These are phyloP conservation scores for Microbotryum lychnidis-dioicae DNA, from an alignment of 1,284 basidiomycete genomes.

Conservation along the genomic window DNA sequence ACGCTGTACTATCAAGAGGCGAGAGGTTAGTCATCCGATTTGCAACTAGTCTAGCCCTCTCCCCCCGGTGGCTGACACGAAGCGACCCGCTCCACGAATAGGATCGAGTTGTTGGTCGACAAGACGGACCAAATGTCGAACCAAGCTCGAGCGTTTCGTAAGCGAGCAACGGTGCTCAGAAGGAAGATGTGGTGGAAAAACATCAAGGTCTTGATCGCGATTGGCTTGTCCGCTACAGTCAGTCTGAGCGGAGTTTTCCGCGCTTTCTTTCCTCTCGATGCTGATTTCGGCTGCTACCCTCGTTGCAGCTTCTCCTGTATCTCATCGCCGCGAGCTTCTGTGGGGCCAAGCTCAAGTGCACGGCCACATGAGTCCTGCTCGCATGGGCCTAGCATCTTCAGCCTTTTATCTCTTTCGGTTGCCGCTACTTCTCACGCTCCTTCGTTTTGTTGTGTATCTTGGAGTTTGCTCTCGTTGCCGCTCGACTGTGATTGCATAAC, in stretches of 20 bases:
- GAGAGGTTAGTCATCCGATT: neutral
- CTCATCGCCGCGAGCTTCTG: slow-evolving; percentile 77
- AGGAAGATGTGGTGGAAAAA: slow-evolving; percentile 97
- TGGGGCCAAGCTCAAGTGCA: slow-evolving; percentile 63
- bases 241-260: slow-evolving; percentile 5
- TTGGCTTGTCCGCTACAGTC: slow-evolving; percentile 3
- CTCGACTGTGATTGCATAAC: too few relatives aligned
- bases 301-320: slow-evolving; percentile 51
- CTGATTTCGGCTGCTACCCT: slow-evolving; percentile 20
- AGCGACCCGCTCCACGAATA: slow-evolving; percentile 97
- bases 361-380: slow-evolving; percentile 35
- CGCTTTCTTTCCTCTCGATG: neutral
- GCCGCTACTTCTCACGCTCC: neutral
- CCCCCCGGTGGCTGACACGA: slow-evolving; percentile 65
- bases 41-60: neutral
- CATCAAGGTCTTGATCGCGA: slow-evolving; percentile 39
- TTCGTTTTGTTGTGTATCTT: slow-evolving; percentile 1
- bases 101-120: slow-evolving; percentile 91
- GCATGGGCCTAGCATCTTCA: too few relatives aligned
- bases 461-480: too few relatives aligned
- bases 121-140: slow-evolving; percentile 94
- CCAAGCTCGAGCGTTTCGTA: slow-evolving; percentile 89
- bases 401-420: neutral
- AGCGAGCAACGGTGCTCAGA: slow-evolving; percentile 76
- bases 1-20: slow-evolving; percentile 2